phyloP scores from a whole-genome alignment of 306 rosid species.

The Abrus pulchellus region DNA sequence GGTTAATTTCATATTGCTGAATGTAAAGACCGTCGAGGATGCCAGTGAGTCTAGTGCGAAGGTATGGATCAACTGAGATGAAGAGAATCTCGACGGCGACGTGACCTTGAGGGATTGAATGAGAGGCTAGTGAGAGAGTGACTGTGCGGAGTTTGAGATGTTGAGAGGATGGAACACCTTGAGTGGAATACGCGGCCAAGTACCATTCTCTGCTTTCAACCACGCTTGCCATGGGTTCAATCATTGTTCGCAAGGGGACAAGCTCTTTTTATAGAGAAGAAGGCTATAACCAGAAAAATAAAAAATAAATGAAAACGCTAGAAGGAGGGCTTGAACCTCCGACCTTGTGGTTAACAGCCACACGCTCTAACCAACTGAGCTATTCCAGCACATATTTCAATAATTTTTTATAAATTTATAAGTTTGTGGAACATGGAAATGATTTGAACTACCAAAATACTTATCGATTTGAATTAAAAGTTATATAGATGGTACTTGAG shows the following conservation, averaged over 20 bases:
- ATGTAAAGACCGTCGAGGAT: constrained; percentile 54
- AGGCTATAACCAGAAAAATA: too few relatives aligned
- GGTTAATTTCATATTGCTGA: constrained; percentile 47
- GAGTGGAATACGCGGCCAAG: constrained; percentile 54
- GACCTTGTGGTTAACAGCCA: constrained; percentile 61
- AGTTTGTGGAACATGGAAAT: too few relatives aligned
- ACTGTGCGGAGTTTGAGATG: constrained; percentile 65
- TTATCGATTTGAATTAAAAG: too few relatives aligned
- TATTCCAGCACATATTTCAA: constrained; percentile 35
- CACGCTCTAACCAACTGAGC: constrained; percentile 60
- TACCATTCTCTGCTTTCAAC: constrained; percentile 72
- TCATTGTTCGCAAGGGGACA: too few relatives aligned
- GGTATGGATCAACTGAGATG: constrained; percentile 65
- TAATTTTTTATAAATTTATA: too few relatives aligned
- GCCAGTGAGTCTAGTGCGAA: constrained; percentile 62
- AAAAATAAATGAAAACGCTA: not conserved
- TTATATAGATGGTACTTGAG: too few relatives aligned
- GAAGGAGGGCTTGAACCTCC: constrained; percentile 60
- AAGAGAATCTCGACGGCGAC: constrained; percentile 55
- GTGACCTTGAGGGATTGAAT: constrained; percentile 63
- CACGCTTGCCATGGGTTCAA: constrained; percentile 11
- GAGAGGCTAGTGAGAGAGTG: constrained; percentile 26
- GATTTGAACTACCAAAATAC: too few relatives aligned
- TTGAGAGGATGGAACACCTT: constrained; percentile 65
- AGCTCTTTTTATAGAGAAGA: too few relatives aligned